Base-by-base conservation (phyloP, 352 stramenopile species). In the Blastocystis hominis region DNA sequence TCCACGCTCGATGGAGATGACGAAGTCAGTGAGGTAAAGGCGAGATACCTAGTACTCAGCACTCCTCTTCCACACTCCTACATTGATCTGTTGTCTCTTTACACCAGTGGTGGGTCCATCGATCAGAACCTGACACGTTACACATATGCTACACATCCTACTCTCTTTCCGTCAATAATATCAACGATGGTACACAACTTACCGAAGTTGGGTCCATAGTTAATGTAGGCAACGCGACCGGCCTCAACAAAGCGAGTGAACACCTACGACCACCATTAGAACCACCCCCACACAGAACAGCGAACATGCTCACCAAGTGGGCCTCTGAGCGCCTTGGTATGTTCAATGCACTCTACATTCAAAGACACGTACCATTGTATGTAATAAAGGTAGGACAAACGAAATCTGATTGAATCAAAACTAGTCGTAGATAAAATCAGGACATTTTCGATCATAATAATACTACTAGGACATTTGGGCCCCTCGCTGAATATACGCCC, bases 201-300 rank as follows among this genome's bases (percentile, higher is more conserved):
- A 90, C 96, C 96, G 64, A 92, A 91, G 88, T 98, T 93, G 61
- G 94, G 94, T 91, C 97, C 97, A 90, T 98, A 99, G 93, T 98
- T 98, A 90, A 99, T 95, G 61, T 99, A 91, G 90, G 95, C 95
- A 79, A 99, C 94, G 90, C 97, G 95, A 91, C 97, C 97, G 90
- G 99, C 95, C 92, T 98, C 95, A 90, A 99, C 96, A 92, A 98
- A 99, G 92, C 96, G 95, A 91, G 93, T 97, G 92, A 99, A 99
- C 92, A 93, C 95, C 94, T 97, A 89, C 20, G 50, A 50, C 17
- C 40, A 47, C 34, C 34, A 40, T 84, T 84, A 84, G 72, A 44
- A 87, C 50, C 7, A 66, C 15, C 46, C 24, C 20, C 40, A 42
- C 20, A 54, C n/a, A 36, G 24, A 24, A 62, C 13, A 59, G 66